These are phyloP conservation scores for Sugiyamaella neomexicana DNA, from an alignment of 1,139 yeast species.

Conservation along the genomic window DNA sequence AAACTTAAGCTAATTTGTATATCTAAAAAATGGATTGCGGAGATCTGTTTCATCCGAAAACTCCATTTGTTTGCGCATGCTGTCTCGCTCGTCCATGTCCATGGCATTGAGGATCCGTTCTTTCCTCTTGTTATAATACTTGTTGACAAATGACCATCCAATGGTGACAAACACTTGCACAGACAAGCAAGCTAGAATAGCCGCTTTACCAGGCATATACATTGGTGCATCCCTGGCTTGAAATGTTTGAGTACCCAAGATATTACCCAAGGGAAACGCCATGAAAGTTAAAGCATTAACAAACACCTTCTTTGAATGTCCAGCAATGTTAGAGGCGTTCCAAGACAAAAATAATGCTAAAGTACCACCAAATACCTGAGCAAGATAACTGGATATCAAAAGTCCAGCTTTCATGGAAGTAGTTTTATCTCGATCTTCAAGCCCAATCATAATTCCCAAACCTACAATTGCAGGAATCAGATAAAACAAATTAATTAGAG, in stretches of 20 bases:
- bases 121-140: conserved; percentile 6
- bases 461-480: conserved; percentile 9
- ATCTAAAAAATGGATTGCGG: conserved; percentile 53
- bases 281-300: conserved; percentile 52
- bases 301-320: conserved; percentile 66
- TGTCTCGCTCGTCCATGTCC: conserved; percentile 37
- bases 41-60: conserved; percentile 66
- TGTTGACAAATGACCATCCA: conserved; percentile 1
- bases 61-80: conserved; percentile 36
- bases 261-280: conserved; percentile 56
- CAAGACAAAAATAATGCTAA: conserved; percentile 18
- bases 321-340: conserved; percentile 55
- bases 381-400: conserved; percentile 14
- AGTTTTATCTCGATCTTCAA: conserved; percentile 16
- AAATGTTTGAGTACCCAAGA: conserved; percentile 57
- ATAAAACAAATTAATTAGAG: conserved; percentile 9
- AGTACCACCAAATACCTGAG: conserved; percentile 10
- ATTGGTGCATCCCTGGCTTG: conserved; percentile 50
- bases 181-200: conserved; percentile 30
- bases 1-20: conserved; percentile 19
- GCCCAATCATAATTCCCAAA: conserved; percentile 17
- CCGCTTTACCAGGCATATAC: conserved; percentile 48
- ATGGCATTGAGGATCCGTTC: background rate
- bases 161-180: conserved; percentile 4
- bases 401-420: conserved; percentile 16